Evolutionary conservation across 169 alveolate species (phyloP).

Genomic region (Eimeria praecox): DNA sequence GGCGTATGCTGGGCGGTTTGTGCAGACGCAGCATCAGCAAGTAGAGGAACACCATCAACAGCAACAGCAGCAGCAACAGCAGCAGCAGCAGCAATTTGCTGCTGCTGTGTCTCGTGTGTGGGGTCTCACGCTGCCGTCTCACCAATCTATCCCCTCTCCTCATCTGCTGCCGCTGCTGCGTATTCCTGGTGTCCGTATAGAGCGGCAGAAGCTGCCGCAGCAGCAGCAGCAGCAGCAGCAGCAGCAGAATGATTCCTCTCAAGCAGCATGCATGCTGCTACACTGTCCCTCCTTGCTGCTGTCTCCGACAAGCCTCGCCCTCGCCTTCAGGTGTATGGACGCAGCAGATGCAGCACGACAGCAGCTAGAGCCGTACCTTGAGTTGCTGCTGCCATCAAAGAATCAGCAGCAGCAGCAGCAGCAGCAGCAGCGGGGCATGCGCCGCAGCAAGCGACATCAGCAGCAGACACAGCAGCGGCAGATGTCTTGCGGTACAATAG

Average conservation of each 20-base stretch:
- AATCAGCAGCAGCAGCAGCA: background rate
- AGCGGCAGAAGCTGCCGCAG: slow-evolving; percentile 59
- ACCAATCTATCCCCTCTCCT: background rate
- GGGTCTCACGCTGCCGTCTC: slow-evolving; percentile 39
- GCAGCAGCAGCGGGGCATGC: slow-evolving; percentile 29
- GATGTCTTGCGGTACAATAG: slow-evolving; percentile 35
- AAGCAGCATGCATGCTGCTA: slow-evolving; percentile 68
- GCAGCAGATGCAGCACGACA: slow-evolving; percentile 59
- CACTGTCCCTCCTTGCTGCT: slow-evolving; percentile 58
- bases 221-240: slow-evolving; percentile 54
- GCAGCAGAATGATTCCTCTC: slow-evolving; percentile 7
- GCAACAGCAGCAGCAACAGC: slow-evolving; percentile 22
- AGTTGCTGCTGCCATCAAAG: slow-evolving; percentile 32
- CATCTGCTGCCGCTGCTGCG: slow-evolving; percentile 59
- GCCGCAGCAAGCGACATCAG: slow-evolving; percentile 19
- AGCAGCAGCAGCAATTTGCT: slow-evolving; percentile 54
- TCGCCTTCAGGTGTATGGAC: background rate
- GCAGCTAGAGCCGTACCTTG: slow-evolving; percentile 65
- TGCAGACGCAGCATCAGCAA: slow-evolving; percentile 10
- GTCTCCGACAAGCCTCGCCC: slow-evolving; percentile 65
- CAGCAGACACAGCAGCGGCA: slow-evolving; percentile 59
- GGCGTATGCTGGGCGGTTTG: background rate
- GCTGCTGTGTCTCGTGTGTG: slow-evolving; percentile 60
- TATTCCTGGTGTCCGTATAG: slow-evolving; percentile 50
- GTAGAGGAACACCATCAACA: slow-evolving; percentile 33